phyloP scores from a whole-genome alignment of 2,329 filamentous ascomycete genomes.

The Calonectria henricotiae region DNA sequence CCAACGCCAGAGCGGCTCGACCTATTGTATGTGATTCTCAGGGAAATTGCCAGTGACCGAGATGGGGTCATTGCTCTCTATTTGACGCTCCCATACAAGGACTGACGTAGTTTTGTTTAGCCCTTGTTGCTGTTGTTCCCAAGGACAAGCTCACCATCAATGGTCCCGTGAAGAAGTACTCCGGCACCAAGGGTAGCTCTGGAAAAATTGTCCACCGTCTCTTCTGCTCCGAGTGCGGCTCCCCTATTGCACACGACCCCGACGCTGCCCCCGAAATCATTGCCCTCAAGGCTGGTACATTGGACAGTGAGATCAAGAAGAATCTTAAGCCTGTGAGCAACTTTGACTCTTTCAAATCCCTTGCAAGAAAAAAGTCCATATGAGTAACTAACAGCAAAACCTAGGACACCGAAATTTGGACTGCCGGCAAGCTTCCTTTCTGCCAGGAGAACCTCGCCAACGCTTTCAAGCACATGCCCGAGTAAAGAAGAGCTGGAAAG shows the following conservation, averaged over 20 bases:
- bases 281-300: conserved; percentile 78
- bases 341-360: not conserved
- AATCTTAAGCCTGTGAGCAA: conserved; percentile 74
- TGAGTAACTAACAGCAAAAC: conserved; percentile 34
- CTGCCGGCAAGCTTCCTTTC: conserved; percentile 78
- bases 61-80: too few species aligned
- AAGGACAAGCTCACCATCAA: conserved; percentile 77
- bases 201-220: conserved; percentile 78
- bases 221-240: conserved; percentile 80
- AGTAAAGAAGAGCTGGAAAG: conserved; percentile 58
- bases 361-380: not conserved
- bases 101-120: conserved; percentile 57
- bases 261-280: conserved; percentile 81
- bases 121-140: conserved; percentile 77
- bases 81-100: too few species aligned
- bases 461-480: conserved; percentile 76
- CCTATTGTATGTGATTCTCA: conserved; percentile 70
- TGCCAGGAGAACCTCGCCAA: conserved; percentile 77
- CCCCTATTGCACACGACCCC: conserved; percentile 80
- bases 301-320: conserved; percentile 78
- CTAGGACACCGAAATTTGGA: conserved; percentile 80
- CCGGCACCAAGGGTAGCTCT: conserved; percentile 70
- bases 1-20: conserved; percentile 79
- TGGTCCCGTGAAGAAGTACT: conserved; percentile 77
- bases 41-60: not conserved